Conservation (phyloP, 495 filamentous ascomycete species). For the Elasticomyces elasticus region DNA sequence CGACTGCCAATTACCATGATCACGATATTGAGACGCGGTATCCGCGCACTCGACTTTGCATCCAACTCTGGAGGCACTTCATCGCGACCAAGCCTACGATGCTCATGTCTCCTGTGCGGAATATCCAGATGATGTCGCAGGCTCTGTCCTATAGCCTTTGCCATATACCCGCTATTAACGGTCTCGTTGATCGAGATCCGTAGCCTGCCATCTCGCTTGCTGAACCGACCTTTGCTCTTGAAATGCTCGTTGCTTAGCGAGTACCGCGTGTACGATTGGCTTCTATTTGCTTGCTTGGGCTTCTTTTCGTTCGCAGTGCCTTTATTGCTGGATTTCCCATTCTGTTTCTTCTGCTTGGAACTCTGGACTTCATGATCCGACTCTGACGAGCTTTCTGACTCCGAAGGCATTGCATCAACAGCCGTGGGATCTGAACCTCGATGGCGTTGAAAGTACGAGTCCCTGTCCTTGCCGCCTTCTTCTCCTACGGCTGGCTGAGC, state of each 20-base stretch:
- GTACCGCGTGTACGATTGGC: constrained; percentile 32
- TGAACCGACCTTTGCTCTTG: constrained; percentile 53
- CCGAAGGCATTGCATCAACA: too few relatives aligned
- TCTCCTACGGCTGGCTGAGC: too few relatives aligned
- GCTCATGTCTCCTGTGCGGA: constrained; percentile 2
- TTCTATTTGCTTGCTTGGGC: not conserved
- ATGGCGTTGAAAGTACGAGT: too few relatives aligned
- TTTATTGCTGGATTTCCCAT: not conserved
- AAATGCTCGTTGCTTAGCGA: constrained; percentile 54
- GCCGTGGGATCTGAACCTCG: too few relatives aligned
- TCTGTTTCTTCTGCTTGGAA: too few relatives aligned
- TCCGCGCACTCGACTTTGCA: not conserved
- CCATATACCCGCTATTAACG: constrained; percentile 53
- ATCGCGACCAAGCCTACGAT: constrained; percentile 8
- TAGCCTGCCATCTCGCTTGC: constrained; percentile 58
- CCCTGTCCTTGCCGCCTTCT: too few relatives aligned
- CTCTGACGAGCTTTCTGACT: too few relatives aligned
- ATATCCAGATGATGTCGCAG: constrained; percentile 35
- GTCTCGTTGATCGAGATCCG: constrained; percentile 61
- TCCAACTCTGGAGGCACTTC: too few relatives aligned
- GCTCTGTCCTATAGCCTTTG: constrained; percentile 56
- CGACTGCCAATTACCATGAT: constrained; percentile 70
- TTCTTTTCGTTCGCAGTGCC: too few relatives aligned
- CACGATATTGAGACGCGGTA: constrained; percentile 58
- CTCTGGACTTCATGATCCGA: too few relatives aligned